Conservation (phyloP, 805 yeast species). For the Henningerozyma blattae region DNA sequence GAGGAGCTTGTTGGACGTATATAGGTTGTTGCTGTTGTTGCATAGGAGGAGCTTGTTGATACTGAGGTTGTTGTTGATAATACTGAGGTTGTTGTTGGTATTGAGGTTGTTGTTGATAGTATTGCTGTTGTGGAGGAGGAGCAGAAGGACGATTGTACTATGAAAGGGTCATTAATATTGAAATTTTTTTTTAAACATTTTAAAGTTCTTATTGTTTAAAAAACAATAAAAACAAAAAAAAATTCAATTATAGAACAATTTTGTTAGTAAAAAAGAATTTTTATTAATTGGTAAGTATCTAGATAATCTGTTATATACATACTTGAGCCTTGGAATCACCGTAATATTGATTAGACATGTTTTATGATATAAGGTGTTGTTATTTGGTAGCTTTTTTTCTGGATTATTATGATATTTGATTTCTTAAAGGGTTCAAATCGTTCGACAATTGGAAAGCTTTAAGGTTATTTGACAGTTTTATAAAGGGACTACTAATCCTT, state of each 20-base stretch:
- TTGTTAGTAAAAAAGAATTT: neutral
- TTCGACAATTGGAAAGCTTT: too few species aligned
- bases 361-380: too few species aligned
- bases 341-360: neutral
- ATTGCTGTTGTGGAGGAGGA: conserved; percentile 8
- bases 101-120: conserved; percentile 9
- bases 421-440: too few species aligned
- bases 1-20: conserved; percentile 39
- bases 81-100: conserved; percentile 24
- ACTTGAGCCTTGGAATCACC: neutral
- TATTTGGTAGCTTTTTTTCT: too few species aligned
- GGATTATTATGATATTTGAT: too few species aligned
- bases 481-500: too few species aligned
- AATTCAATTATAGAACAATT: neutral
- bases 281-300: neutral
- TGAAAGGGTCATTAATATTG: too few species aligned
- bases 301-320: too few species aligned
- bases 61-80: conserved; percentile 29
- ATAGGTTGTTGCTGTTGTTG: conserved; percentile 37
- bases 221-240: neutral
- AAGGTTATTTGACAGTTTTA: too few species aligned
- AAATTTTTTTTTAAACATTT: too few species aligned
- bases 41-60: conserved; percentile 28
- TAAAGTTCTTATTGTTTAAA: too few species aligned
- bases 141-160: neutral